Evolutionary conservation across 352 stramenopile species (phyloP).

Genomic region (Globisporangium rhizosaccharum): DNA sequence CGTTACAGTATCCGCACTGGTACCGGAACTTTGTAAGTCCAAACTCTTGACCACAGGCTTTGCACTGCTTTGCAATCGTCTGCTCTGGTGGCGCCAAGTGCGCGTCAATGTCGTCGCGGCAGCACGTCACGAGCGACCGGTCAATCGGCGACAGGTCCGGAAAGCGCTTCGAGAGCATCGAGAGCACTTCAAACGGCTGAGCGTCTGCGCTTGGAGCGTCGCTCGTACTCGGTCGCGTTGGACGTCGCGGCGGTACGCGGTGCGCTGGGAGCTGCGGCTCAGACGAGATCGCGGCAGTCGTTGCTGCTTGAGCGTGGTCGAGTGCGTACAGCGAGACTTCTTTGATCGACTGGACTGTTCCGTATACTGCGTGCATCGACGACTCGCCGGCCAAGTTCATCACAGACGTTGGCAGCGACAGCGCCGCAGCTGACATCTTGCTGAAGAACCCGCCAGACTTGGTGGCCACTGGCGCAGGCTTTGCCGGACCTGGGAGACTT

Average conservation of each 20-base stretch:
- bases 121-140: constrained; percentile 68
- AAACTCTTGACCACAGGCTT: constrained; percentile 64
- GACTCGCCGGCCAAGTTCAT: constrained; percentile 58
- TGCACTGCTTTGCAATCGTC: constrained; percentile 57
- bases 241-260: constrained; percentile 5
- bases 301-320: constrained; percentile 66
- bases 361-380: constrained; percentile 62
- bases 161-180: constrained; percentile 74
- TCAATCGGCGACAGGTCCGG: constrained; percentile 70
- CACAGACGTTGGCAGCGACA: constrained; percentile 57
- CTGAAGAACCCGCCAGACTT: constrained; percentile 55
- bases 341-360: constrained; percentile 67
- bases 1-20: constrained; percentile 75
- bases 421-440: constrained; percentile 46
- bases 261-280: constrained; percentile 34
- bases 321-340: constrained; percentile 70
- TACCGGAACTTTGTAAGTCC: constrained; percentile 83
- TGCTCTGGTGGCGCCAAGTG: constrained; percentile 60
- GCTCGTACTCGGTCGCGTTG: background rate
- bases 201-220: constrained; percentile 11
- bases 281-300: constrained; percentile 42
- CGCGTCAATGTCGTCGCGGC: constrained; percentile 34
- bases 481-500: constrained; percentile 1
- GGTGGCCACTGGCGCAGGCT: constrained; percentile 17
- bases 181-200: constrained; percentile 36